Percentiles rank a stretch among this genome's conserved stretches.
phyloP scores from a whole-genome alignment of 345 rosid genomes.

The Reutealis trisperma region DNA sequence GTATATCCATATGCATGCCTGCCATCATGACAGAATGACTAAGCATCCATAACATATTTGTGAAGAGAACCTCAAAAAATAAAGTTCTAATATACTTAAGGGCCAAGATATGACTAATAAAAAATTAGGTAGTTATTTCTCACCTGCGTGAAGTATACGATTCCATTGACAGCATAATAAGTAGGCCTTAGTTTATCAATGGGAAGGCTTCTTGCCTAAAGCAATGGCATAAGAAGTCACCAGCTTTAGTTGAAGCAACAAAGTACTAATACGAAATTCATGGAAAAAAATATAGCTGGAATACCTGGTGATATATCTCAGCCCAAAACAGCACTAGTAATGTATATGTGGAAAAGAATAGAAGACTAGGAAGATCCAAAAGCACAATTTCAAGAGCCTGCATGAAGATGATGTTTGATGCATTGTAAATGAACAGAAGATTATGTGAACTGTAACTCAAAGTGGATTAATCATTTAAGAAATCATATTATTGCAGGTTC shows the following conservation, averaged over 20 bases:
- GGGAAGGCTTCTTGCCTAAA: constrained; percentile 60
- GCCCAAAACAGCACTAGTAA: constrained; percentile 85
- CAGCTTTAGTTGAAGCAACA: not conserved
- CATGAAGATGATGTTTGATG: constrained; percentile 8
- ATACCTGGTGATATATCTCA: constrained; percentile 81
- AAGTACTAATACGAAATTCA: not conserved
- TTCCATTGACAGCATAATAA: constrained; percentile 43
- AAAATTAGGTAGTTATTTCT: not conserved
- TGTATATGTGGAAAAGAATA: constrained; percentile 76
- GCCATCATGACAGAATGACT: constrained; percentile 5
- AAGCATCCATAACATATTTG: not conserved
- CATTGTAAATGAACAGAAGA: constrained; percentile 8
- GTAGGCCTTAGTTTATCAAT: constrained; percentile 54
- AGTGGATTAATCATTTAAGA: not conserved
- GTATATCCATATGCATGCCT: constrained; percentile 54
- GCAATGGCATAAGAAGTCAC: not conserved
- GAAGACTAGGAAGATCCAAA: constrained; percentile 74
- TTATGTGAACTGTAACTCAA: not conserved
- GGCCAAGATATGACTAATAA: not conserved
- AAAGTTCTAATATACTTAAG: not conserved
- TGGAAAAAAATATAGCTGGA: not conserved
- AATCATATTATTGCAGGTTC: not conserved
- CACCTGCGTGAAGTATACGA: constrained; percentile 52
- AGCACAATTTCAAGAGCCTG: constrained; percentile 53
- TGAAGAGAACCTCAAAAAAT: not conserved